Base-by-base conservation (phyloP, 768 basidiomycete genomes). In the Auriscalpium orientale region DNA sequence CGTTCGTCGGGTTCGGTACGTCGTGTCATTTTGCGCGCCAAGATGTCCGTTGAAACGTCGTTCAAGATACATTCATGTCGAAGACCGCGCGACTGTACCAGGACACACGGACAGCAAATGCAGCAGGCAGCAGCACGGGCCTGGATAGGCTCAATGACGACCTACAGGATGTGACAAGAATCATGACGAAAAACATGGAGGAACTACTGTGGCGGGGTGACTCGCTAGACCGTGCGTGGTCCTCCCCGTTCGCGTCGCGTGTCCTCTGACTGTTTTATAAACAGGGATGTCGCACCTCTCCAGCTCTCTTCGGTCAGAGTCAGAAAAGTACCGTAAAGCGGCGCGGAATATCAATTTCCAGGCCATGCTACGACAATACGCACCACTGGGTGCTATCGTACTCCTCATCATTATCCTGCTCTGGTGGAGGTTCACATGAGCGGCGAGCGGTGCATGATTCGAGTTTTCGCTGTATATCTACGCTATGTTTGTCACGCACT, bases 111-210 rank as follows among this genome's bases (percentile, higher is more conserved):
- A 91, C 91, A 49, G 89, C 89, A 20, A 83, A 71, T 57, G 85
- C 87, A 20, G 78, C 85, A 20, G 79, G 74, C 18, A 65, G 76
- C 55, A 86, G 84, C 12, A 28, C 28, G 28, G 80, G 81, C 53
- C 70, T 99, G 54, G 92, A 94, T 69, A 87, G 79, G 71, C 76
- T 99, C 47, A 98, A 98, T 66, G 94, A 93, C 65, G 95, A 99
- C 62, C 76, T 99, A 38, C 93, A 97, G 67, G 97, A 99, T 66
- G 97, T 99, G 57, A 98, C 97, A 49, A 79, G 92, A 61, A 98
- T 99, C 71, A 98, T 99, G 97, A 98, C 97, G 9, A 98, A 99
- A 77, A 98, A 99, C 67, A 99, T 99, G 95, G 97, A 99, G 72
- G 97, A 99, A 71, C 75, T 99, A 51, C 73, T 99, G 49, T 98